Percentiles rank a stretch among this genome's conserved stretches.
phyloP scores from a whole-genome alignment of 1,284 basidiomycete species.

The Pisolithus thermaeus region DNA sequence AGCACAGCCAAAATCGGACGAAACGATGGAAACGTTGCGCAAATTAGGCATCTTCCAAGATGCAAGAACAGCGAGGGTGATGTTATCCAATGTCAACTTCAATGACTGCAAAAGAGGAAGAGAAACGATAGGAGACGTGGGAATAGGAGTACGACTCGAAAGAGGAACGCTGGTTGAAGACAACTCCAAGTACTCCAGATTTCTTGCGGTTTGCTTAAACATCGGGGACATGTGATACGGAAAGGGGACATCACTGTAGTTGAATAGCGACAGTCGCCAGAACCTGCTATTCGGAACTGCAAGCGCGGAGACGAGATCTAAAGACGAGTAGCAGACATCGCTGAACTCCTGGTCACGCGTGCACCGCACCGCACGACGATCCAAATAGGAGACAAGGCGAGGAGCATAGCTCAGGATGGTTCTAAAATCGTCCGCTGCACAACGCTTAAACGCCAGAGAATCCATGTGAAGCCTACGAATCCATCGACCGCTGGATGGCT shows the following conservation, averaged over 20 bases:
- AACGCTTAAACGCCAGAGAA: constrained; percentile 61
- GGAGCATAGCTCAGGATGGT: constrained; percentile 61
- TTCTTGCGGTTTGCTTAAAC: constrained; percentile 42
- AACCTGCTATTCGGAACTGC: constrained; percentile 48
- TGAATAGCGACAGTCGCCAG: constrained; percentile 60
- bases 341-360: constrained; percentile 39
- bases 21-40: constrained; percentile 57
- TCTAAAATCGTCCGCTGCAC: constrained; percentile 56
- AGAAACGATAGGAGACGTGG: constrained; percentile 27
- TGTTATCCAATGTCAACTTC: constrained; percentile 64
- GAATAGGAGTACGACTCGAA: constrained; percentile 33
- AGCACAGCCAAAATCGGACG: constrained; percentile 62
- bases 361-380: constrained; percentile 57
- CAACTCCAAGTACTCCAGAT: constrained; percentile 55
- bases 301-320: constrained; percentile 52
- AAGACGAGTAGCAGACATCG: constrained; percentile 43
- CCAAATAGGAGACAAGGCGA: constrained; percentile 52
- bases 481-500: constrained; percentile 43
- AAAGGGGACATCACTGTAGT: constrained; percentile 60
- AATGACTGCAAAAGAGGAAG: constrained; percentile 59
- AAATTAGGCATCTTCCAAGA: constrained; percentile 55
- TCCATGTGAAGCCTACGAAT: constrained; percentile 64
- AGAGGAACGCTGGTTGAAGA: constrained; percentile 34
- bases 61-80: constrained; percentile 58
- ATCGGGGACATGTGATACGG: constrained; percentile 51